A percentile compares a stretch with the other conserved stretches of the same genome.
These are phyloP conservation scores for Chaetothyriales sp. DNA, from an alignment of 2,329 filamentous ascomycete species.

Conservation along the genomic window DNA sequence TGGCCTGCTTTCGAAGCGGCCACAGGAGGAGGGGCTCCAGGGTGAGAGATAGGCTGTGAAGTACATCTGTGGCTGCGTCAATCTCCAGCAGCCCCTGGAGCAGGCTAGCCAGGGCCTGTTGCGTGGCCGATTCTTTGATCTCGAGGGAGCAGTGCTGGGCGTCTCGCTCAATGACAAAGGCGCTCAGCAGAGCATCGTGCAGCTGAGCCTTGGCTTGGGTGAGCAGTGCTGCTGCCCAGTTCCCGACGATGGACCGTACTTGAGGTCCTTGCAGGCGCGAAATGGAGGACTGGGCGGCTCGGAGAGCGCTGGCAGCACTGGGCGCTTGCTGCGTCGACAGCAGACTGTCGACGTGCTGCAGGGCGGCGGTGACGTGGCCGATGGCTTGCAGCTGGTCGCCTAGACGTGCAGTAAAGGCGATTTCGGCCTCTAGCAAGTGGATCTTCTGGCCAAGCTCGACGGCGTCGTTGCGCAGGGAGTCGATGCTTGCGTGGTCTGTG, in stretches of 20 bases:
- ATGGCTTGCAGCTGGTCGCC: slow-evolving; percentile 8
- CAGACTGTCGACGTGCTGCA: slow-evolving; percentile 10
- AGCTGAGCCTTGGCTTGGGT: background rate
- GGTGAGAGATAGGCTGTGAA: slow-evolving; percentile 11
- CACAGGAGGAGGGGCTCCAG: slow-evolving; percentile 10
- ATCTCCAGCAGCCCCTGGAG: slow-evolving; percentile 8
- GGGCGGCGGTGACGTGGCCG: slow-evolving; percentile 3
- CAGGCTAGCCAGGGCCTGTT: slow-evolving; percentile 5
- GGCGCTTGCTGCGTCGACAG: slow-evolving; percentile 6
- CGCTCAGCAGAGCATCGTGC: background rate
- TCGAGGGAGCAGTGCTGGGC: slow-evolving; percentile 4
- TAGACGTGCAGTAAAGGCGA: slow-evolving; percentile 42
- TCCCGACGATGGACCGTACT: slow-evolving; percentile 6
- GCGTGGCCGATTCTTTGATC: background rate
- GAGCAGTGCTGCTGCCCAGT: slow-evolving; percentile 10
- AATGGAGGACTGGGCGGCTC: slow-evolving; percentile 4
- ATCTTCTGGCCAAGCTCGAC: slow-evolving; percentile 47
- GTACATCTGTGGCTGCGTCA: slow-evolving; percentile 7
- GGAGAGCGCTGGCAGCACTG: slow-evolving; percentile 10
- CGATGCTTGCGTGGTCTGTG: slow-evolving; percentile 57
- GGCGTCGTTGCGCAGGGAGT: slow-evolving; percentile 48
- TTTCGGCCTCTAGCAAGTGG: slow-evolving; percentile 43
- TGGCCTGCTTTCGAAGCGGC: slow-evolving; percentile 9
- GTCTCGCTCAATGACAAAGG: slow-evolving; percentile 1
- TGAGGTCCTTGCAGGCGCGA: slow-evolving; percentile 4